Evolutionary conservation across 177 flowering plant genomes (phyloP), one percentile per base, ranked within the genome.

Genomic region (Vitis hybrid): DNA sequence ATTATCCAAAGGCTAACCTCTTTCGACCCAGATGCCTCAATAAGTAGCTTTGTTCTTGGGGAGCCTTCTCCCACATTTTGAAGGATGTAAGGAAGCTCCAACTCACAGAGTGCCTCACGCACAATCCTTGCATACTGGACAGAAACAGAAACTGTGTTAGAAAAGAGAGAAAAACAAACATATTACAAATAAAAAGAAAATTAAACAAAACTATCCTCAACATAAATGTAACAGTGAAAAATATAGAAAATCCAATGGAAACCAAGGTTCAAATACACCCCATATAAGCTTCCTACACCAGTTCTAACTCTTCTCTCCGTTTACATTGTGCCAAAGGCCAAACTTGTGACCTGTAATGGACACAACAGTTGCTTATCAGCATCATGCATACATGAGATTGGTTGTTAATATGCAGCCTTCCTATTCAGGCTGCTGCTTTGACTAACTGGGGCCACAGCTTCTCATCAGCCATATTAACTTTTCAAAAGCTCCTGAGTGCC

Each of bases 61-160:
- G 96, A 90, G 18, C 92, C 93, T 81, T 84, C 78, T 73, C 93
- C 96, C 33, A 85, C 89, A 71, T 82, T 89, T 20, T 77, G 86
- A 55, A 88, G 89, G 63, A 88, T 74, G 69, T 88, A 90, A 53
- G 91, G 92, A 74, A 88, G 89, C 72, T 90, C 95, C 78, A 90
- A 70, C 58, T 90, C 92, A 77, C 91, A 87, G 2, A 90, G 83
- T 33, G 90, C 91, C 77, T 90, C 91, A 22, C 91, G 90, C 52
- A 88, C 89, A 70, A 87, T 81, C 72, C 92, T 77, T 56, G 92
- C 87, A 80, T 82, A 78, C 91, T 88, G 79, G 8, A 49, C 59
- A 58, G 70, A 51, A 50, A 53, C 50, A 59, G 59, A 45, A 19
- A 65, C 0, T 2, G 16, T 26, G 55, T 33, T 33, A 48, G 60